phyloP scores from a whole-genome alignment of 805 yeast species.

The Barnettozyma vustinii region DNA sequence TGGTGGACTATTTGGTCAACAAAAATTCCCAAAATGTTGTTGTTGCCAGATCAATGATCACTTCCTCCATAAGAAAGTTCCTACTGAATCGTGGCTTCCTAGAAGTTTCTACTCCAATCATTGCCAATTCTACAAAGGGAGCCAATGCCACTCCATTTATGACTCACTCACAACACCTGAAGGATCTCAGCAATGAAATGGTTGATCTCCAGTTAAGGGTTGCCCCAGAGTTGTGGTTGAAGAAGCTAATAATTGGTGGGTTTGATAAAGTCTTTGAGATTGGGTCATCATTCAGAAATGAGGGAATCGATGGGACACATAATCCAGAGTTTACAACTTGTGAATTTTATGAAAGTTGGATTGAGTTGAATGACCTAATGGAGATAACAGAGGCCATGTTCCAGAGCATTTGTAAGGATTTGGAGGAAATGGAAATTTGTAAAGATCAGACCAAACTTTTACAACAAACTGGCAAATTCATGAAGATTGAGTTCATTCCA shows the following conservation, averaged over 20 bases:
- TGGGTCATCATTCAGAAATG: constrained; percentile 83
- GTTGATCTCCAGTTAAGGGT: constrained; percentile 60
- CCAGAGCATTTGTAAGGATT: constrained; percentile 30
- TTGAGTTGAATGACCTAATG: constrained; percentile 63
- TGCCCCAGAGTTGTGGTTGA: constrained; percentile 95
- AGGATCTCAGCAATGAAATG: constrained; percentile 23
- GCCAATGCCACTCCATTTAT: constrained; percentile 89
- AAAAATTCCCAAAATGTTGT: constrained; percentile 41
- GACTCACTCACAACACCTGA: constrained; percentile 38
- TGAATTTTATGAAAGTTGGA: constrained; percentile 79
- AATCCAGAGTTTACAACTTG: constrained; percentile 92
- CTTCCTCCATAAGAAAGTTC: constrained; percentile 51
- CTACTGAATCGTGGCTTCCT: constrained; percentile 51
- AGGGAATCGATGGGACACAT: constrained; percentile 88
- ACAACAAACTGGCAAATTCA: constrained; percentile 23
- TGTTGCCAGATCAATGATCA: constrained; percentile 47
- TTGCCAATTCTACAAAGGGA: constrained; percentile 72
- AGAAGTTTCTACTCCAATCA: constrained; percentile 87
- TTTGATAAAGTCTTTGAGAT: constrained; percentile 83
- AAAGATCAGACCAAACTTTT: constrained; percentile 5
- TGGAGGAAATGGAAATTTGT: constrained; percentile 18
- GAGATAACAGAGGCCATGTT: constrained; percentile 55
- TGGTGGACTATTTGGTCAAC: constrained; percentile 67
- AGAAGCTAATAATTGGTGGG: constrained; percentile 76
- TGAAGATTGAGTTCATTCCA: constrained; percentile 58